Conservation (phyloP, 768 basidiomycete species). For the Chalciporus chontae region DNA sequence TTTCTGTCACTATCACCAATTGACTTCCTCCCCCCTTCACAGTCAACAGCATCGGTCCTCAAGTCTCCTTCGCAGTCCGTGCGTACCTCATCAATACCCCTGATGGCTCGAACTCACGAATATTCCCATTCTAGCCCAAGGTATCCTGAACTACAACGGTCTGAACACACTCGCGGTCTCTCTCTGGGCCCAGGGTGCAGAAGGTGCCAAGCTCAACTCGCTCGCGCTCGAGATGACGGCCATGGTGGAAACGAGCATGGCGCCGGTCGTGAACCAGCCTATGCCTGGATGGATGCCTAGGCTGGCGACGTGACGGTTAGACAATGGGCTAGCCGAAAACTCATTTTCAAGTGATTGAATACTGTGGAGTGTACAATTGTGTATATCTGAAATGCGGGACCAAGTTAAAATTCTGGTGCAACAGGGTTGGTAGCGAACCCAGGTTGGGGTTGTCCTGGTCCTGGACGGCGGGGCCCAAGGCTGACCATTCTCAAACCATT, state of each 20-base stretch:
- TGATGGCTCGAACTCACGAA: constrained; percentile 6
- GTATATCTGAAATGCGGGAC: too few species aligned
- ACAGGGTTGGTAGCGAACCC: too few species aligned
- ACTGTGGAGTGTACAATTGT: too few species aligned
- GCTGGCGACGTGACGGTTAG: constrained; percentile 8
- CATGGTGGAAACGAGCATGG: constrained; percentile 23
- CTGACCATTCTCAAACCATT: too few species aligned
- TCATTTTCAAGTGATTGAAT: too few species aligned
- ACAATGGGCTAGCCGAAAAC: too few species aligned
- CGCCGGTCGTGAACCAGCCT: constrained; percentile 22
- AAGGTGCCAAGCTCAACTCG: constrained; percentile 42
- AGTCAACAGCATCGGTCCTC: constrained; percentile 27
- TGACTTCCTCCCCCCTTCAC: background rate
- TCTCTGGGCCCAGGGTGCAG: constrained; percentile 40
- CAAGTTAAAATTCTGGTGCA: too few species aligned
- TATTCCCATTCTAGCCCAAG: constrained; percentile 36
- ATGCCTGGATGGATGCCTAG: constrained; percentile 25
- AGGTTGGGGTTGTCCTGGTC: too few species aligned
- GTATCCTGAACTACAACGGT: constrained; percentile 47
- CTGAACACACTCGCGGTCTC: constrained; percentile 46
- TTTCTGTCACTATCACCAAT: background rate
- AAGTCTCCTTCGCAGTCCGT: constrained; percentile 26
- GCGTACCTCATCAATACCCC: background rate
- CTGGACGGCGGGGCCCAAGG: too few species aligned
- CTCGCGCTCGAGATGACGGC: constrained; percentile 37